Conservation (phyloP, 352 stramenopile species). For the Globisporangium yorkense region DNA sequence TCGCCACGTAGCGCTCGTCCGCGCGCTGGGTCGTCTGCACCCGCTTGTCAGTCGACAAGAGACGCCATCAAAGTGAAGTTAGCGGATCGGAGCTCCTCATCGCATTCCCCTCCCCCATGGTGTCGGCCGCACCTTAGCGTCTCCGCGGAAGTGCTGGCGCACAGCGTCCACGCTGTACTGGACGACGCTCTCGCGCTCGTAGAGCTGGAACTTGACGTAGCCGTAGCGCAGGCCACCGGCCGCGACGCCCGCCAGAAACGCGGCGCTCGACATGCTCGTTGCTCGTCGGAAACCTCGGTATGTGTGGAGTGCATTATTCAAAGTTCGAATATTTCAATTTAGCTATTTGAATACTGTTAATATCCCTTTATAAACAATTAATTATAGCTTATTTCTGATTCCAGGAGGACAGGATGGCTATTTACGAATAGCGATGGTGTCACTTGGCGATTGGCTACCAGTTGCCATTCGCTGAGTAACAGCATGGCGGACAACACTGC, state of each 20-base stretch:
- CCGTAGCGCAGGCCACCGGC: constrained; percentile 61
- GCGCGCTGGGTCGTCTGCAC: constrained; percentile 6
- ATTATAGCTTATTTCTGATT: too few species aligned
- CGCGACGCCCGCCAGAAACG: constrained; percentile 62
- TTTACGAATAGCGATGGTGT: neutral
- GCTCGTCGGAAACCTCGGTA: neutral
- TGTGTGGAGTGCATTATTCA: neutral
- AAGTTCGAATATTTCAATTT: too few species aligned
- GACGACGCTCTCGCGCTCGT: constrained; percentile 66
- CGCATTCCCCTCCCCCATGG: neutral
- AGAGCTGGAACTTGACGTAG: constrained; percentile 59
- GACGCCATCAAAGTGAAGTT: neutral
- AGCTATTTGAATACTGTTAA: too few species aligned
- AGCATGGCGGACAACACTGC: constrained; percentile 9
- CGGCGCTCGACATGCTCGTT: constrained; percentile 48
- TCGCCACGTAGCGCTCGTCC: constrained; percentile 50
- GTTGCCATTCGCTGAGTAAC: constrained; percentile 3
- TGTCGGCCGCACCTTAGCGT: constrained; percentile 19
- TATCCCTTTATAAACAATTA: too few species aligned
- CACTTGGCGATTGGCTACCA: neutral
- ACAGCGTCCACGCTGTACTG: constrained; percentile 58
- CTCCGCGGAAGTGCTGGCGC: constrained; percentile 50
- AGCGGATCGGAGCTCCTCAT: neutral
- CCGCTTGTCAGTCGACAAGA: neutral
- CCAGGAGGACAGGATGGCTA: constrained; percentile 1